Evolutionary conservation across 179 eudicot genomes (phyloP).

Genomic region (Amaranthus tricolor): DNA sequence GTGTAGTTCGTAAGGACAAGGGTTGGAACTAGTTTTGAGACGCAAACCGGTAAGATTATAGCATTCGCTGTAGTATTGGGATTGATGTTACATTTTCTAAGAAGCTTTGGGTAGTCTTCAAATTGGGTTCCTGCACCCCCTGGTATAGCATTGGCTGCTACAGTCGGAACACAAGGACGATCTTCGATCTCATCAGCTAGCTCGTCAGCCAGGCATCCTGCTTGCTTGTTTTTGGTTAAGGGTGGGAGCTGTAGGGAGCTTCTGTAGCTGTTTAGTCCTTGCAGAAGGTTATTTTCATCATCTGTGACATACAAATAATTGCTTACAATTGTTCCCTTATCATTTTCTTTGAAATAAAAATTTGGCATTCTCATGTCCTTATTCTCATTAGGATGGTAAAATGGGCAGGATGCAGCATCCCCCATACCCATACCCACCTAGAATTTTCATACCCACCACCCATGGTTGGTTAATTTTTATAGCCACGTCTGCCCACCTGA

Average conservation of each 20-base stretch:
- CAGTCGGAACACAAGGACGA: constrained; percentile 34
- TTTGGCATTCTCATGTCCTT: too few relatives aligned
- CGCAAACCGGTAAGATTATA: constrained; percentile 69
- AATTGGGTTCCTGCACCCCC: constrained; percentile 31
- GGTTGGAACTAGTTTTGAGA: constrained; percentile 46
- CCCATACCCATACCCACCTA: too few relatives aligned
- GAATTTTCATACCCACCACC: too few relatives aligned
- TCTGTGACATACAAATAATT: constrained; percentile 31
- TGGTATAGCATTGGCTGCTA: constrained; percentile 29
- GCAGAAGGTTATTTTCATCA: constrained; percentile 60
- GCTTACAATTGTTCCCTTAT: background rate
- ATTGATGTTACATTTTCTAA: constrained; percentile 56
- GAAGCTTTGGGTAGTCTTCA: constrained; percentile 39
- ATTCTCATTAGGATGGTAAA: too few relatives aligned
- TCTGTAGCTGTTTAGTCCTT: constrained; percentile 72
- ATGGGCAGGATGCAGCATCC: too few relatives aligned
- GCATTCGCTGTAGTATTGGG: constrained; percentile 47
- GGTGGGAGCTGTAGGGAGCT: constrained; percentile 36
- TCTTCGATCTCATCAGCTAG: constrained; percentile 51
- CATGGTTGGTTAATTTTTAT: too few relatives aligned
- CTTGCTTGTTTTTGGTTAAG: constrained; percentile 54
- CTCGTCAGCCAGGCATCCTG: constrained; percentile 62
- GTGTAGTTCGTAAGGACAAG: constrained; percentile 76
- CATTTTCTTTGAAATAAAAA: too few relatives aligned
- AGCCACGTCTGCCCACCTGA: too few relatives aligned